Conservation (phyloP, 2,329 filamentous ascomycete species). For the Penicillium sp. region DNA sequence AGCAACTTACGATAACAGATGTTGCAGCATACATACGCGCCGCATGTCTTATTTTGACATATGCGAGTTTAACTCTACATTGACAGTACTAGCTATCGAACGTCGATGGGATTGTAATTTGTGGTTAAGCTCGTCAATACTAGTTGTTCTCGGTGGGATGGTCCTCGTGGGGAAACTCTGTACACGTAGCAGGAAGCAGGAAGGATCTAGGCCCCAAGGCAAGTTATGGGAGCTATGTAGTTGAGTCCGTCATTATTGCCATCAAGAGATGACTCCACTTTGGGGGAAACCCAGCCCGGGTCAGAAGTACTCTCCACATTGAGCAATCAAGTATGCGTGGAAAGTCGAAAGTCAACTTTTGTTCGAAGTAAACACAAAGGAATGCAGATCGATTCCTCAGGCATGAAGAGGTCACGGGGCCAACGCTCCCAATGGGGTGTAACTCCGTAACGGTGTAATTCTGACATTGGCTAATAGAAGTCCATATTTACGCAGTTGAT, state of each 20-base stretch:
- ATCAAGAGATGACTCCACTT: not conserved
- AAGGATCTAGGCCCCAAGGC: slow-evolving; percentile 7
- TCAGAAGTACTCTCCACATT: not conserved
- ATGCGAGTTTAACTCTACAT: slow-evolving; percentile 10
- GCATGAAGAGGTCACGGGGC: slow-evolving; percentile 16
- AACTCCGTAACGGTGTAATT: not conserved
- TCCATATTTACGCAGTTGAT: not conserved
- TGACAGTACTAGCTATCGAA: not conserved
- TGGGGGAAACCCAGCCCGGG: not conserved
- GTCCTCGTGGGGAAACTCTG: not conserved
- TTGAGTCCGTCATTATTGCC: slow-evolving; percentile 1
- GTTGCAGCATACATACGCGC: not conserved
- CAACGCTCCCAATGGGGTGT: slow-evolving; percentile 15
- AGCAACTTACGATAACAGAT: not conserved
- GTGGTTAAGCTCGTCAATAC: not conserved
- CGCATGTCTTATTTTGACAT: not conserved
- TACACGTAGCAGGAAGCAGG: not conserved
- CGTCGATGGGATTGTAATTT: not conserved
- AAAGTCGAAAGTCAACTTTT: not conserved
- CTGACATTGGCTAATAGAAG: slow-evolving; percentile 9
- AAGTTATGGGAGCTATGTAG: not conserved
- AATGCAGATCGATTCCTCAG: not conserved
- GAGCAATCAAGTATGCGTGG: not conserved
- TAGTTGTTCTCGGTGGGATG: not conserved
- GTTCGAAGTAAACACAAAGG: not conserved